These are phyloP conservation scores for Phytopythium montanum DNA, from an alignment of 352 stramenopile species.

Conservation along the genomic window DNA sequence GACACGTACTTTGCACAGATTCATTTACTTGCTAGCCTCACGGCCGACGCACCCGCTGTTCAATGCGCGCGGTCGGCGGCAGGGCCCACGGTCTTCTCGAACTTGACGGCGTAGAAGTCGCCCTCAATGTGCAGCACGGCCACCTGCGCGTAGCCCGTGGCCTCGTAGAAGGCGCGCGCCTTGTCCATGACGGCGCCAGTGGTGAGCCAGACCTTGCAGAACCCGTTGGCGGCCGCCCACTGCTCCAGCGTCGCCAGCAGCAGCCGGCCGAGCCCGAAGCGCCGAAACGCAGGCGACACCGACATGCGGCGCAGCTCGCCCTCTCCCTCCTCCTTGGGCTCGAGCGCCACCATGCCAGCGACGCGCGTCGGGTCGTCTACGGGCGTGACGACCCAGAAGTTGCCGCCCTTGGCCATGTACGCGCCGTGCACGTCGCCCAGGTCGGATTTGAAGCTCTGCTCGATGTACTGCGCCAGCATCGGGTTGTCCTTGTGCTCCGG, in stretches of 20 bases:
- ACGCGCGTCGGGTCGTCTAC: conserved; percentile 14
- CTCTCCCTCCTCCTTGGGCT: conserved; percentile 19
- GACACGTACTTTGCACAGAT: background rate
- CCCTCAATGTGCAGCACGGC: conserved; percentile 14
- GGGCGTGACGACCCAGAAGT: conserved; percentile 42
- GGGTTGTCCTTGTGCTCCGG: conserved; percentile 9
- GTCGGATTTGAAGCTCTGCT: conserved; percentile 22
- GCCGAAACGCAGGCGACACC: conserved; percentile 27
- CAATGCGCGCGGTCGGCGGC: background rate
- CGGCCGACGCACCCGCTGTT: background rate
- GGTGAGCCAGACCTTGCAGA: conserved; percentile 30
- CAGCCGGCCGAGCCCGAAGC: conserved; percentile 28
- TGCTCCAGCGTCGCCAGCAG: conserved; percentile 35
- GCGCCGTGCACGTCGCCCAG: conserved; percentile 29
- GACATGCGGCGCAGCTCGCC: conserved; percentile 40
- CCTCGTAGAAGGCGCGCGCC: conserved; percentile 26
- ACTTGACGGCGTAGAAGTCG: conserved; percentile 24
- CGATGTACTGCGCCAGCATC: conserved; percentile 19
- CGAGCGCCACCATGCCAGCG: conserved; percentile 26
- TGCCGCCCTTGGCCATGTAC: conserved; percentile 34
- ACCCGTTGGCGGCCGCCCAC: conserved; percentile 22
- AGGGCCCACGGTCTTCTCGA: conserved; percentile 16
- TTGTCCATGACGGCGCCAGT: conserved; percentile 22
- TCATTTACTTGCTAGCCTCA: no score
- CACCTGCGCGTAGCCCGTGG: conserved; percentile 20